Conservation (phyloP, 345 rosid species). For the Heritiera fomes region DNA sequence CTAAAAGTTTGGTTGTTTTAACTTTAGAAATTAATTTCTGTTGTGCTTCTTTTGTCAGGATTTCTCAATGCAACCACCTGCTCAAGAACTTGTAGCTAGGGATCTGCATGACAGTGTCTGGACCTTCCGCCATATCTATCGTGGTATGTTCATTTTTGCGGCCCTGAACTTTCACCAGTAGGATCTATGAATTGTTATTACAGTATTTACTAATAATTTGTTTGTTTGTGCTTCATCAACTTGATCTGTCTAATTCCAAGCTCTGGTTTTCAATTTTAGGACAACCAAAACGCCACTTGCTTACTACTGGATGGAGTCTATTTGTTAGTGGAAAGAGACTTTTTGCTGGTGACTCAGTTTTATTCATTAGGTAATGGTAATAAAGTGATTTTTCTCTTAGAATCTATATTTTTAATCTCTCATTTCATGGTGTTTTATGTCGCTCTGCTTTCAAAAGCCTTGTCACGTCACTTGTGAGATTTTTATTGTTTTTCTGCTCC, state of each 20-base stretch:
- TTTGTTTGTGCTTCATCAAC: slow-evolving; percentile 2
- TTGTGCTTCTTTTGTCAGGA: slow-evolving; percentile 50
- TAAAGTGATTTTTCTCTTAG: not conserved
- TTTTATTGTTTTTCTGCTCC: slow-evolving; percentile 1
- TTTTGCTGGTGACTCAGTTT: slow-evolving; percentile 92
- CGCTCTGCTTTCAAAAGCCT: not conserved
- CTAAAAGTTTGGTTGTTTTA: slow-evolving; percentile 4
- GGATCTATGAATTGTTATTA: slow-evolving; percentile 3
- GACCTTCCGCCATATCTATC: slow-evolving; percentile 94
- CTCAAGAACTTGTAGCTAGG: slow-evolving; percentile 85
- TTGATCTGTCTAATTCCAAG: not conserved
- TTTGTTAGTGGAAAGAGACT: slow-evolving; percentile 94
- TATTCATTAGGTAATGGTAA: slow-evolving; percentile 69
- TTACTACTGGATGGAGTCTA: slow-evolving; percentile 96
- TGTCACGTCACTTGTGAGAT: not conserved
- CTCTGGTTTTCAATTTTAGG: slow-evolving; percentile 40
- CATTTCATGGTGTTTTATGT: slow-evolving; percentile 18
- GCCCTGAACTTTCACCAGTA: not conserved
- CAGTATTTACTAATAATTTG: not conserved
- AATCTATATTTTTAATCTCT: not conserved
- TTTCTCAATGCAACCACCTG: slow-evolving; percentile 94
- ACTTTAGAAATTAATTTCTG: slow-evolving; percentile 12
- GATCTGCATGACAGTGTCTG: slow-evolving; percentile 88
- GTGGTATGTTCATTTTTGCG: slow-evolving; percentile 50
- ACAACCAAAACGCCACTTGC: slow-evolving; percentile 88